Base-by-base conservation (phyloP, 352 stramenopile species). In the Phytophthora meadii region DNA sequence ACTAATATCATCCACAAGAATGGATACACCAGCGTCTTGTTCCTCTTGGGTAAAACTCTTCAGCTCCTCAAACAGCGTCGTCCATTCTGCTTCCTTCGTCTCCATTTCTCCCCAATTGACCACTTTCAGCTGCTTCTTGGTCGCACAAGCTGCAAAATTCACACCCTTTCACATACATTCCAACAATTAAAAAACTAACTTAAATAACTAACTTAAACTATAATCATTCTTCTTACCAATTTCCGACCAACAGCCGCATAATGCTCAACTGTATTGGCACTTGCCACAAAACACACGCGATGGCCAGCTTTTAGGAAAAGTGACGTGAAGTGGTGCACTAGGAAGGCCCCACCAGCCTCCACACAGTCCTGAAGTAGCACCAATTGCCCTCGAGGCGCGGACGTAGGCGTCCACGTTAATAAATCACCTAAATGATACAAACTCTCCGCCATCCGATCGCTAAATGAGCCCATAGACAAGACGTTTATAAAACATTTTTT, bases 281-380 rank as follows among this genome's bases (percentile, higher is more conserved):
- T 72, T 30, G 76, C 76, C 28, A 88, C 65, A 49, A 92, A 77
- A 62, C 79, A 90, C 46, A 93, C 81, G 52, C 78, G 78, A 67
- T 90, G 79, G 1, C 80, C 78, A 45, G 83, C 81, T 70, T 92
- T 89, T 34, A 90, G 68, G 54, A 90, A 89, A 5, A 92, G 74
- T 57, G 82, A 72, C 17, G 82, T 36, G 24, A 93, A 89, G 63
- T 94, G 82, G 51, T 94, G 85, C 40, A 94, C 65, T 40, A 94
- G 60, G 54, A 91, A 92, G 24, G 64, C 63, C 17, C 83, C 81
- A 34, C 55, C 62, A 11, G 81, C 71, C 42, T 92, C 81, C 25
- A 89, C 72, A 12, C 65, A 57, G 64, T 94, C 85, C 12, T 83
- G 67, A 45, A 94, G 62, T 39, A 84, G 41, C 51, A 94, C 55